Conservation (phyloP, 805 yeast genomes). For the Huiozyma sinensis region DNA sequence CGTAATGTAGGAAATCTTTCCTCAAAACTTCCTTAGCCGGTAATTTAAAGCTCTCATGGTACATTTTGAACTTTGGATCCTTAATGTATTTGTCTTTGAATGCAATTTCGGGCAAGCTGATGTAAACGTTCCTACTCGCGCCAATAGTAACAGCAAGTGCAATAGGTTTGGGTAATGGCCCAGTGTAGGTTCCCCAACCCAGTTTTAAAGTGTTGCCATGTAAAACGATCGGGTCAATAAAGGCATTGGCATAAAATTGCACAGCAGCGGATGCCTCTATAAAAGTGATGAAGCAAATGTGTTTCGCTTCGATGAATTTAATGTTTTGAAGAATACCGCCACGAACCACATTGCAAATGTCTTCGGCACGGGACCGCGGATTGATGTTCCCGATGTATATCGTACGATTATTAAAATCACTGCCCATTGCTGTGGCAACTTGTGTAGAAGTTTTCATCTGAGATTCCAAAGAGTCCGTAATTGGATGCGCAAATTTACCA, state of each 20-base stretch:
- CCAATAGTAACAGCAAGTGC: slow-evolving; percentile 59
- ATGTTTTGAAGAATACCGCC: slow-evolving; percentile 66
- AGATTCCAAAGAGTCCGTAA: slow-evolving; percentile 22
- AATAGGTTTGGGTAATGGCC: slow-evolving; percentile 46
- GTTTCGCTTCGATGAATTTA: slow-evolving; percentile 40
- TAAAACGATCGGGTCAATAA: slow-evolving; percentile 46
- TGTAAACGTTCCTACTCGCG: slow-evolving; percentile 68
- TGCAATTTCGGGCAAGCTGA: slow-evolving; percentile 42
- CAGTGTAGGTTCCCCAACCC: slow-evolving; percentile 65
- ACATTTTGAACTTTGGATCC: slow-evolving; percentile 26
- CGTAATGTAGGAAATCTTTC: slow-evolving; percentile 51
- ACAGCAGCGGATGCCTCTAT: slow-evolving; percentile 54
- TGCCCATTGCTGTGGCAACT: slow-evolving; percentile 24
- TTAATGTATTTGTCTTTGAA: slow-evolving; percentile 30
- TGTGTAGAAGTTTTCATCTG: slow-evolving; percentile 22
- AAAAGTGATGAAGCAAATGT: slow-evolving; percentile 60
- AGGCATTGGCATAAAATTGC: slow-evolving; percentile 51
- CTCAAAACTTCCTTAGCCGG: slow-evolving; percentile 44
- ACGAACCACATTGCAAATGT: slow-evolving; percentile 63
- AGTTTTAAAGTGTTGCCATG: slow-evolving; percentile 54
- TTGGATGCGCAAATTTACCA: slow-evolving; percentile 12
- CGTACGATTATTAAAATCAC: slow-evolving; percentile 46
- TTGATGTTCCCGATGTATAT: slow-evolving; percentile 60
- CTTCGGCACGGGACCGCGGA: slow-evolving; percentile 55
- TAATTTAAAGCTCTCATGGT: slow-evolving; percentile 21